These are phyloP conservation scores for Phytophthora pinifolia DNA, from an alignment of 352 stramenopile species.

Conservation along the genomic window DNA sequence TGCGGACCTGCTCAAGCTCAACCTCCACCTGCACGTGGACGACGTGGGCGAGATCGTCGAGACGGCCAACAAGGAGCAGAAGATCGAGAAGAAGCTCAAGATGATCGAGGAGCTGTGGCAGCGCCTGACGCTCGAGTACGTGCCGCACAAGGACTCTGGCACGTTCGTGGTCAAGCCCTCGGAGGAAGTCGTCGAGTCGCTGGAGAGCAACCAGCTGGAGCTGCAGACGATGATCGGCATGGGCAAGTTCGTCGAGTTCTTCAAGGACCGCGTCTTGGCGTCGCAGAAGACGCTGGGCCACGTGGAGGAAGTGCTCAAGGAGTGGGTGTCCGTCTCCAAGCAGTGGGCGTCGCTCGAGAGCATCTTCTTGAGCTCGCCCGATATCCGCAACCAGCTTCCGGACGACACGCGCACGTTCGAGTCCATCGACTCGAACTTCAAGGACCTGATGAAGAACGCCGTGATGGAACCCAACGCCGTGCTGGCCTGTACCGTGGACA, in stretches of 20 bases:
- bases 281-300: conserved; percentile 84
- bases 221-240: conserved; percentile 90
- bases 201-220: conserved; percentile 87
- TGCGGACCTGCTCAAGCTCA: conserved; percentile 82
- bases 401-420: conserved; percentile 88
- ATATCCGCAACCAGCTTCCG: conserved; percentile 87
- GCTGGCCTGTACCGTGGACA: conserved; percentile 71
- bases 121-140: conserved; percentile 81
- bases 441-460: conserved; percentile 90
- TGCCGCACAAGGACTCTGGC: conserved; percentile 85
- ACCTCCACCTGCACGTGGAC: conserved; percentile 82
- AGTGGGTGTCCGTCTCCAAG: conserved; percentile 88
- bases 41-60: conserved; percentile 88
- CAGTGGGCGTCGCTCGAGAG: conserved; percentile 88
- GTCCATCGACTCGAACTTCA: conserved; percentile 90
- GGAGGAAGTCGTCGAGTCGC: conserved; percentile 83
- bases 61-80: conserved; percentile 88
- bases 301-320: conserved; percentile 86
- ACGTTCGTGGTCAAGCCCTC: conserved; percentile 87
- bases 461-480: conserved; percentile 87
- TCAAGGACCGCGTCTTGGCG: conserved; percentile 80
- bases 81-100: conserved; percentile 90
- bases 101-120: conserved; percentile 89
- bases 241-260: conserved; percentile 92
- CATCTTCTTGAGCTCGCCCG: conserved; percentile 87